phyloP scores from a whole-genome alignment of 2,329 filamentous ascomycete genomes.

The Phaeosphaeriaceae sp. region DNA sequence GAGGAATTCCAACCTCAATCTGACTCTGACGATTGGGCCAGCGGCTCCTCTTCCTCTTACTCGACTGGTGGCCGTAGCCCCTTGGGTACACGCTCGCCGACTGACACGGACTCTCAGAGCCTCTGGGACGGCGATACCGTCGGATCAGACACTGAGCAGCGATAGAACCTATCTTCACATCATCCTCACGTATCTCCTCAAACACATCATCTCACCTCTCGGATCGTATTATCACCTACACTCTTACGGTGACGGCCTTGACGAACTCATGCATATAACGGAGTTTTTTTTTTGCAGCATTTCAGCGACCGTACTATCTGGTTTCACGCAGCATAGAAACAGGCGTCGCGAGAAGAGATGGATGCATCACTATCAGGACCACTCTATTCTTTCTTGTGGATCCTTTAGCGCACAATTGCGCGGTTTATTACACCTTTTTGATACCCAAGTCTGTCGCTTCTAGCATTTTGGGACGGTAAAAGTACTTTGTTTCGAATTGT shows the following conservation, averaged over 20 bases:
- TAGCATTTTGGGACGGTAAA: slow-evolving; percentile 20
- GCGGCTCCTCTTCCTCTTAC: slow-evolving; percentile 80
- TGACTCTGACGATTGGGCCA: slow-evolving; percentile 88
- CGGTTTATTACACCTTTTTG: slow-evolving; percentile 31
- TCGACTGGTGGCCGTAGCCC: slow-evolving; percentile 68
- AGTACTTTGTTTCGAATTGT: slow-evolving; percentile 6
- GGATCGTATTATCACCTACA: slow-evolving; percentile 27
- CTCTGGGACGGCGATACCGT: slow-evolving; percentile 65
- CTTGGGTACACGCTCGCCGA: slow-evolving; percentile 52
- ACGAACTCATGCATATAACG: slow-evolving; percentile 47
- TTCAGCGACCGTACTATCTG: slow-evolving; percentile 39
- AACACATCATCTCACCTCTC: slow-evolving; percentile 26
- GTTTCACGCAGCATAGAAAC: slow-evolving; percentile 31
- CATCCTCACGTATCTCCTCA: slow-evolving; percentile 8
- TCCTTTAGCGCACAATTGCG: slow-evolving; percentile 20
- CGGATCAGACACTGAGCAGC: slow-evolving; percentile 52
- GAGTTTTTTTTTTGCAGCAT: slow-evolving; percentile 46
- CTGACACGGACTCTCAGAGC: slow-evolving; percentile 62
- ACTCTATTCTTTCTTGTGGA: slow-evolving; percentile 17
- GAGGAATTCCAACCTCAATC: slow-evolving; percentile 59
- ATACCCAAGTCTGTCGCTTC: slow-evolving; percentile 46
- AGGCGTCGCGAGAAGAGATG: slow-evolving; percentile 23
- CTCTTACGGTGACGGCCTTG: slow-evolving; percentile 35
- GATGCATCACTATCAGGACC: slow-evolving; percentile 18
- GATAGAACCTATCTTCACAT: slow-evolving; percentile 28